Percentiles rank a stretch among this genome's conserved stretches.
These are phyloP conservation scores for Gardenia jasminoides DNA, from an alignment of 257 asterid genomes.

Conservation along the genomic window DNA sequence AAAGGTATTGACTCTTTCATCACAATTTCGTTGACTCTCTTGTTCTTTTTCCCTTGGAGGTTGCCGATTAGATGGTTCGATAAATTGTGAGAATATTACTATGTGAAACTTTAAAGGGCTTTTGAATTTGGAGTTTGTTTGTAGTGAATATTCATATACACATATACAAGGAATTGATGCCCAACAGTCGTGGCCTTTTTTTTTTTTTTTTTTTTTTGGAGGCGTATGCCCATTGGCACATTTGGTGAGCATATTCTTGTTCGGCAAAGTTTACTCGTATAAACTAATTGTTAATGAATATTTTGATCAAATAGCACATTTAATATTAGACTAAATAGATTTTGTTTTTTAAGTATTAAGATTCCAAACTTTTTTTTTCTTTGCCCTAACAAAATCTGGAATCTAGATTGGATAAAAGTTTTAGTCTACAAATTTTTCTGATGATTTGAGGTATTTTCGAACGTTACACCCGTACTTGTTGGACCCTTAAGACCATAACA, in stretches of 20 bases:
- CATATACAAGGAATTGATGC: not conserved
- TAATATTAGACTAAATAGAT: not conserved
- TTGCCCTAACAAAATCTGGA: too few relatives aligned
- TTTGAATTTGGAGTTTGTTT: not conserved
- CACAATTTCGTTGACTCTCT: too few relatives aligned
- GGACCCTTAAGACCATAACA: not conserved
- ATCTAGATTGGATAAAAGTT: not conserved
- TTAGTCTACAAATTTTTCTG: too few relatives aligned
- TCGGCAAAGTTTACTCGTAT: not conserved
- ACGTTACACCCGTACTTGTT: not conserved
- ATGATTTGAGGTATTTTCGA: not conserved
- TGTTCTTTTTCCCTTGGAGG: not conserved
- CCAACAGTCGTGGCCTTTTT: too few relatives aligned
- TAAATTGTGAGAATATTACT: not conserved
- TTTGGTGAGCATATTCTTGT: not conserved
- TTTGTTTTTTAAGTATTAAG: not conserved
- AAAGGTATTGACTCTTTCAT: not conserved
- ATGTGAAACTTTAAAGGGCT: not conserved
- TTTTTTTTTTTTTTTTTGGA: too few relatives aligned
- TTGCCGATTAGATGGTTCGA: not conserved
- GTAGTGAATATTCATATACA: not conserved
- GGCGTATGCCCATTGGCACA: not conserved
- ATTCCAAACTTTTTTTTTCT: too few relatives aligned
- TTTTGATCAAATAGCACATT: not conserved
- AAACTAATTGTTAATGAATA: not conserved